Evolutionary conservation across 2,329 filamentous ascomycete genomes (phyloP).

Genomic region (Venturia effusa): DNA sequence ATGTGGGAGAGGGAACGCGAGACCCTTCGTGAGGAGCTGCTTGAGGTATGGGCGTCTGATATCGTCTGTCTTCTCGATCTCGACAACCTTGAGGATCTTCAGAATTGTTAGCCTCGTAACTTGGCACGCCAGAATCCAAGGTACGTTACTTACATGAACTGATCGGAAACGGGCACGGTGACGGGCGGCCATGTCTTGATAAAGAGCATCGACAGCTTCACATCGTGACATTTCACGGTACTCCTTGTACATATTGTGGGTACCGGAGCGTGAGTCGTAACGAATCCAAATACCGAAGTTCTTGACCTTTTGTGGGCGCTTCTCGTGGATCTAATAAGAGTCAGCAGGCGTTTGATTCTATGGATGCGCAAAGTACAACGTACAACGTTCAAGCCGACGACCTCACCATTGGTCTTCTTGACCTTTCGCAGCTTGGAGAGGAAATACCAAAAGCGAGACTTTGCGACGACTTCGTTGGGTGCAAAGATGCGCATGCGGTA

Average conservation of each 20-base stretch:
- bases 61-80: conserved; percentile 88
- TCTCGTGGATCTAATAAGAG: conserved; percentile 77
- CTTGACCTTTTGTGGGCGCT: conserved; percentile 99
- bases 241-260: conserved; percentile 99
- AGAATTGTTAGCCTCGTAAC: conserved; percentile 1
- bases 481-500: conserved; percentile 99
- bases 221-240: conserved; percentile 97
- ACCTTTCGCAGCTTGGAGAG: conserved; percentile 98
- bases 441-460: conserved; percentile 99
- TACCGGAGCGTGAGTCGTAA: conserved; percentile 98
- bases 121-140: not conserved
- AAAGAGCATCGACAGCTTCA: conserved; percentile 91
- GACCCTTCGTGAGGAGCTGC: conserved; percentile 89
- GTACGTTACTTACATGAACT: conserved; percentile 80
- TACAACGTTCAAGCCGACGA: conserved; percentile 94
- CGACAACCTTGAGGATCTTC: conserved; percentile 95
- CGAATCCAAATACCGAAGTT: conserved; percentile 99
- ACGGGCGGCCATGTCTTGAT: conserved; percentile 99
- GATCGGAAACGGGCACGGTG: conserved; percentile 97
- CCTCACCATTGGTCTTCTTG: conserved; percentile 99
- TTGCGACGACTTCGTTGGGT: conserved; percentile 93
- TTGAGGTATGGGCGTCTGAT: conserved; percentile 99
- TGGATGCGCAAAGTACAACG: conserved; percentile 26
- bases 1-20: conserved; percentile 98
- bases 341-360: not conserved